phyloP scores from a whole-genome alignment of 352 stramenopile genomes.

The Globisporangium spinosum region DNA sequence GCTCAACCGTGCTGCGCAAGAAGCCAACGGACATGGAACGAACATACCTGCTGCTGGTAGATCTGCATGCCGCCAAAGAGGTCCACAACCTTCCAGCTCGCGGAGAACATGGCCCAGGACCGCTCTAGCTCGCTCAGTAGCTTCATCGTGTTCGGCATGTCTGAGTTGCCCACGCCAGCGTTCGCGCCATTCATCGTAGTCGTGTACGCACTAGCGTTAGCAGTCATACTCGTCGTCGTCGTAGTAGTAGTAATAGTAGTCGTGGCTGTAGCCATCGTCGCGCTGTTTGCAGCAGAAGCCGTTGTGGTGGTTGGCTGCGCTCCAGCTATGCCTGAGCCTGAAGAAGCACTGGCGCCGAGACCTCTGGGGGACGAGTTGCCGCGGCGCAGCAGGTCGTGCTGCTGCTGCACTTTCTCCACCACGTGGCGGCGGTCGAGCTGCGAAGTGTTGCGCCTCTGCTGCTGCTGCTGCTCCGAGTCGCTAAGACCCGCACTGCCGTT shows the following conservation, averaged over 20 bases:
- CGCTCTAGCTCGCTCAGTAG: constrained; percentile 67
- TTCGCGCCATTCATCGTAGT: background rate
- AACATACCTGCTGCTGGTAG: constrained; percentile 46
- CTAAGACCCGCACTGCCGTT: background rate
- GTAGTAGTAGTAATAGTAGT: background rate
- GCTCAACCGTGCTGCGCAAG: background rate
- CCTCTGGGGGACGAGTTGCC: constrained; percentile 5
- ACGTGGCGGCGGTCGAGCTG: constrained; percentile 6
- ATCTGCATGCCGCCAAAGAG: constrained; percentile 67
- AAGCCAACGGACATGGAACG: background rate
- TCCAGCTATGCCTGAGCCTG: too few species aligned
- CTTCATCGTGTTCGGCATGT: constrained; percentile 55
- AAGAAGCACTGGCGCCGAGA: background rate
- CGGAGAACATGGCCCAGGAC: constrained; percentile 70
- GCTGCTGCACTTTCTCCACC: constrained; percentile 7
- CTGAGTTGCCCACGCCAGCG: constrained; percentile 6
- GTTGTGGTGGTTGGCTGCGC: background rate
- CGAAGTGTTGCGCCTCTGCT: constrained; percentile 7
- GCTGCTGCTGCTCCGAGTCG: constrained; percentile 1
- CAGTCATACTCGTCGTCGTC: background rate
- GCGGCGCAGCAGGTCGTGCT: constrained; percentile 4
- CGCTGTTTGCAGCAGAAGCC: background rate
- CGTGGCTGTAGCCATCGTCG: constrained; percentile 1
- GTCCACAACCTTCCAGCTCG: constrained; percentile 61
- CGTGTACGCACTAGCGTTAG: background rate